Evolutionary conservation across 75 land plant genomes (phyloP), one percentile per base, ranked within the genome.

Genomic region (Adiantum capillusveneris): DNA sequence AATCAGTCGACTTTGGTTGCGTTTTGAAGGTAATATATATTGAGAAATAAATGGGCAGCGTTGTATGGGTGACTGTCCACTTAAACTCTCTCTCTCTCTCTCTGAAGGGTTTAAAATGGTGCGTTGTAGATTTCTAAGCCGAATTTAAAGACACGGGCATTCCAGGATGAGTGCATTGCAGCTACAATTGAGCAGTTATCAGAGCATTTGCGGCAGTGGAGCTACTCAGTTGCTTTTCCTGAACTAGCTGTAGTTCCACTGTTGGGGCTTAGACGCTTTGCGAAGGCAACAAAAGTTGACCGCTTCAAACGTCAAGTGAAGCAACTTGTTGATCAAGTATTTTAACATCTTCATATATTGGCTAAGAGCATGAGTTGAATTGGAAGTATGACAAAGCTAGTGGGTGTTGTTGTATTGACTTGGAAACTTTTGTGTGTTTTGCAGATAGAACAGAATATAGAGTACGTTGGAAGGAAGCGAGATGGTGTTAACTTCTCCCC

Each of bases 191-290:
- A 90, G 26, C 86, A 90, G 65, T 77, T 95, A 62, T 72, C 86
- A 31, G 99, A 84, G 60, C 99, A 95, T 76, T 65, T 95, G 39
- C 70, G 80, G 34, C 96, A 88, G 50, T 86, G 91, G 87, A 90
- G 96, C 66, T 87, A 82, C 58, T 75, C 86, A 53, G 75, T 95
- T 60, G 83, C 92, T n/a, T 95, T 95, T 62, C 86, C 86, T 31
- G 96, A 95, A 76, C 66, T 90, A 36, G 85, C 92, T 25, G 78
- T 86, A 70, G 71, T 95, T 57, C 92, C 97, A 22, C 60, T 76
- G 54, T 78, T 72, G 22, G 68, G 82, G 24, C 53, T 95, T 54
- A 79, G 96, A 9, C 76, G 63, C 36, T 84, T 94, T 65, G 72
- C 80, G 57, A 95, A 95, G 68, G 45, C 74, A 17, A 82, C 86